These are phyloP conservation scores for Pseudogymnoascus sp. DNA, from an alignment of 2,329 filamentous ascomycete species.

Conservation along the genomic window DNA sequence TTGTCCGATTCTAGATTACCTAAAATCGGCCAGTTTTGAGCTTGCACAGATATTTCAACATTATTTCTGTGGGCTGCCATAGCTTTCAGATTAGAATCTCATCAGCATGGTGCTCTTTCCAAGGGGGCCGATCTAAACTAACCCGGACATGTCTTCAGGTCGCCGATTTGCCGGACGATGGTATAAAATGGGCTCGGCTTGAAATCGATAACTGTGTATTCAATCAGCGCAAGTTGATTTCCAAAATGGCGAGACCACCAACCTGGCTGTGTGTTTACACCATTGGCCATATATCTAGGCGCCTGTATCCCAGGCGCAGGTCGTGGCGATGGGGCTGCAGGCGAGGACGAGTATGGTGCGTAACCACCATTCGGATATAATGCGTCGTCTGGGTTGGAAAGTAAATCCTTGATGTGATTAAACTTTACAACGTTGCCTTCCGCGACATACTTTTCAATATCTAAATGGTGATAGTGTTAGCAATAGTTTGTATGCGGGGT, in stretches of 20 bases:
- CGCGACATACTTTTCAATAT: constrained; percentile 18
- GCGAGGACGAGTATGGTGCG: background rate
- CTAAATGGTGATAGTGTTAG: constrained; percentile 11
- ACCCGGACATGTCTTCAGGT: constrained; percentile 65
- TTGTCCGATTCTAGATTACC: constrained; percentile 19
- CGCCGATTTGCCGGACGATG: constrained; percentile 55
- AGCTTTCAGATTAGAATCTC: constrained; percentile 18
- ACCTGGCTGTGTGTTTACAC: background rate
- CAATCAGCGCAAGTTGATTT: background rate
- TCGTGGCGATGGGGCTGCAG: constrained; percentile 4
- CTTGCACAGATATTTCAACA: constrained; percentile 47
- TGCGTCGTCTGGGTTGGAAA: constrained; percentile 19
- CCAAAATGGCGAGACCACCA: background rate
- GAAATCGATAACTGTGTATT: constrained; percentile 37
- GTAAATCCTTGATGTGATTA: constrained; percentile 21
- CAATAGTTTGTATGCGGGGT: constrained; percentile 7
- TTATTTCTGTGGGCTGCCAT: constrained; percentile 33
- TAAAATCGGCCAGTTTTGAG: constrained; percentile 37
- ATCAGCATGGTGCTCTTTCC: background rate
- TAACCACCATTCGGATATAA: background rate
- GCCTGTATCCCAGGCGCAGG: background rate
- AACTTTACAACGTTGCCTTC: constrained; percentile 19
- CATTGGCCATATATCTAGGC: background rate
- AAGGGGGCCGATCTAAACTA: constrained; percentile 26
- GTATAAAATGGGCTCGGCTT: constrained; percentile 82